Conservation (phyloP, 78 protist species). For the Dictyostelium brefeldianum region DNA sequence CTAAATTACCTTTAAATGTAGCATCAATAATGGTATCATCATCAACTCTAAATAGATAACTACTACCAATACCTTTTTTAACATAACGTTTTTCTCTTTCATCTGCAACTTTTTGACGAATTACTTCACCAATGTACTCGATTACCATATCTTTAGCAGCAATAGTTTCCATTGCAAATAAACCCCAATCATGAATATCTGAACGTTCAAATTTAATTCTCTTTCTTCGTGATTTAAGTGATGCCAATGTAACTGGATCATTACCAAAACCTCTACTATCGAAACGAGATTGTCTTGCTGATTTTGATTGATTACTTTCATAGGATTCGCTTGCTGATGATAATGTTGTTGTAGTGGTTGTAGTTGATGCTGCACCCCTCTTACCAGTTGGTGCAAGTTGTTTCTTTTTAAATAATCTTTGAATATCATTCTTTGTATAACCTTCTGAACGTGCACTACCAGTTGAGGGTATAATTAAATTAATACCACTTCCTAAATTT, state of each 20-base stretch:
- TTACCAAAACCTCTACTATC: constrained; percentile 46
- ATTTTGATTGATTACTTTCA: not conserved
- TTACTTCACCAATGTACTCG: constrained; percentile 98
- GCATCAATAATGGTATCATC: constrained; percentile 95
- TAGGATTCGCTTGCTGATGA: not conserved
- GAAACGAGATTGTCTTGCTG: constrained; percentile 49
- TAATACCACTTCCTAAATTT: not conserved
- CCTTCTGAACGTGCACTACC: constrained; percentile 48
- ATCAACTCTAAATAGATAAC: constrained; percentile 97
- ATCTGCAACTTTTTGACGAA: constrained; percentile 93
- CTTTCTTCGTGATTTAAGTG: constrained; percentile 66
- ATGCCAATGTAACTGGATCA: constrained; percentile 16
- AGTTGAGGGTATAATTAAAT: not conserved
- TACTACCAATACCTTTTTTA: constrained; percentile 89
- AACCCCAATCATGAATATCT: constrained; percentile 94
- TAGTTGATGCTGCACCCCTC: constrained; percentile 5
- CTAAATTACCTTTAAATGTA: constrained; percentile 95
- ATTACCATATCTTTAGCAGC: constrained; percentile 94
- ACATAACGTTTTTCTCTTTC: constrained; percentile 92
- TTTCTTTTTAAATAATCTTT: not conserved
- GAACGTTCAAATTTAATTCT: constrained; percentile 85
- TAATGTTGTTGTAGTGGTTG: not conserved
- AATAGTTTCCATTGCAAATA: constrained; percentile 90
- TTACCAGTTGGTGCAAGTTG: constrained; percentile 12
- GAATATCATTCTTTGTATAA: not conserved